Percentiles rank a stretch among this genome's conserved stretches.
Evolutionary conservation across 148 eudicot genomes (phyloP).

Genomic region (Fagopyrum homotropicum): DNA sequence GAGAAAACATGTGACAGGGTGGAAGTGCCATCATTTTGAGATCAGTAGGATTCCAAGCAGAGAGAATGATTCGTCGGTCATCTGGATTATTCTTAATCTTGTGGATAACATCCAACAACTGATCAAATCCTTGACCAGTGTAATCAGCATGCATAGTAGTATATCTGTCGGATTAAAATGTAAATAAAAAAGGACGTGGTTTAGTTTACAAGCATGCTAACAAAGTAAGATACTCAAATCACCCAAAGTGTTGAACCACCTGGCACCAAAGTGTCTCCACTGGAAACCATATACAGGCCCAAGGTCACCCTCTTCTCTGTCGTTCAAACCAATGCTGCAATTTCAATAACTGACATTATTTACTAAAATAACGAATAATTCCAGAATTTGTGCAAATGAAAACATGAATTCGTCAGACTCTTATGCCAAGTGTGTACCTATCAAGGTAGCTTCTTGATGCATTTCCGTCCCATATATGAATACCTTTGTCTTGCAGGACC

Average conservation of each 20-base stretch:
- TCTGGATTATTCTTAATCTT: constrained; percentile 87
- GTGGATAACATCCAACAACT: constrained; percentile 68
- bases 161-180: constrained; percentile 40
- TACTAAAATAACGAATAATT: neutral
- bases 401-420: neutral
- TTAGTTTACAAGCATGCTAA: neutral
- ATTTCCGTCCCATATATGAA: constrained; percentile 92
- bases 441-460: constrained; percentile 88
- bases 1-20: constrained; percentile 92
- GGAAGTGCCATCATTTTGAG: constrained; percentile 87
- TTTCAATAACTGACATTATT: neutral
- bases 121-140: constrained; percentile 90
- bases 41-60: constrained; percentile 97
- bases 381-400: neutral
- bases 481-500: constrained; percentile 79
- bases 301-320: constrained; percentile 92
- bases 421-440: constrained; percentile 25
- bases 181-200: neutral
- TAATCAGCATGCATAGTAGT: constrained; percentile 88
- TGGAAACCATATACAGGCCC: constrained; percentile 98
- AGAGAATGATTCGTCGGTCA: constrained; percentile 81
- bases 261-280: constrained; percentile 96
- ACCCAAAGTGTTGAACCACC: constrained; percentile 29
- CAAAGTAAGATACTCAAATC: neutral
- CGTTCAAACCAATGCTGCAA: constrained; percentile 69